These are phyloP conservation scores for Agrocybe praecox DNA, from an alignment of 768 basidiomycete genomes.

Conservation along the genomic window DNA sequence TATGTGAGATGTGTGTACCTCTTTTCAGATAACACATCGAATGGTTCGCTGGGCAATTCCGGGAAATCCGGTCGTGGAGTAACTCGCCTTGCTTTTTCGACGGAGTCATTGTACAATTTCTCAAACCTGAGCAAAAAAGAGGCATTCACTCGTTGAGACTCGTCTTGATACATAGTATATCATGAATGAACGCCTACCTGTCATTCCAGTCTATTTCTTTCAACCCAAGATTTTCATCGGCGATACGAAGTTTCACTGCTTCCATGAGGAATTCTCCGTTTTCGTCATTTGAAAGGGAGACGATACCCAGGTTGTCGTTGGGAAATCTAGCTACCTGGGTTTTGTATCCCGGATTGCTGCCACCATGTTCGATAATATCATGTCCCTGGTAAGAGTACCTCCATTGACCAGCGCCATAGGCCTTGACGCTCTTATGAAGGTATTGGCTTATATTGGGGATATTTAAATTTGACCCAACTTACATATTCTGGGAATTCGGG, in stretches of 20 bases:
- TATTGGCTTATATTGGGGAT: not conserved
- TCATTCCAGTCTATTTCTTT: constrained; percentile 39
- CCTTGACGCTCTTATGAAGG: constrained; percentile 33
- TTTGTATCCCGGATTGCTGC: constrained; percentile 39
- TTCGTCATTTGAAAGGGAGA: constrained; percentile 42
- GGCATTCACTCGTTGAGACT: not conserved
- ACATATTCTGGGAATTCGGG: constrained; percentile 39
- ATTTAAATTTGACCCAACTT: too few relatives aligned
- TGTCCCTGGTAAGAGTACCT: constrained; percentile 41
- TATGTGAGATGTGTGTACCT: constrained; percentile 38
- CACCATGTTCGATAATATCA: constrained; percentile 46
- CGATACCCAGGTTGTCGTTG: constrained; percentile 38
- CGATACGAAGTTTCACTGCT: constrained; percentile 39
- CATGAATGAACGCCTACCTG: constrained; percentile 22
- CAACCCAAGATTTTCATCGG: constrained; percentile 36
- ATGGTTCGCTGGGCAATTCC: constrained; percentile 20
- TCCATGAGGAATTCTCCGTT: constrained; percentile 34
- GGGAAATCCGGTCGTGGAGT: constrained; percentile 27
- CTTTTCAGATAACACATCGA: constrained; percentile 23
- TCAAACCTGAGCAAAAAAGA: constrained; percentile 23
- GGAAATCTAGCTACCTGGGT: constrained; percentile 35
- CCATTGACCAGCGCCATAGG: constrained; percentile 43
- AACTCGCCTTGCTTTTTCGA: constrained; percentile 19
- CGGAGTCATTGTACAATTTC: constrained; percentile 20
- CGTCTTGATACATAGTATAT: not conserved